Evolutionary conservation across 2,329 filamentous ascomycete genomes (phyloP), one percentile per base, ranked within the genome.

Genomic region (Colletotrichum karsti): DNA sequence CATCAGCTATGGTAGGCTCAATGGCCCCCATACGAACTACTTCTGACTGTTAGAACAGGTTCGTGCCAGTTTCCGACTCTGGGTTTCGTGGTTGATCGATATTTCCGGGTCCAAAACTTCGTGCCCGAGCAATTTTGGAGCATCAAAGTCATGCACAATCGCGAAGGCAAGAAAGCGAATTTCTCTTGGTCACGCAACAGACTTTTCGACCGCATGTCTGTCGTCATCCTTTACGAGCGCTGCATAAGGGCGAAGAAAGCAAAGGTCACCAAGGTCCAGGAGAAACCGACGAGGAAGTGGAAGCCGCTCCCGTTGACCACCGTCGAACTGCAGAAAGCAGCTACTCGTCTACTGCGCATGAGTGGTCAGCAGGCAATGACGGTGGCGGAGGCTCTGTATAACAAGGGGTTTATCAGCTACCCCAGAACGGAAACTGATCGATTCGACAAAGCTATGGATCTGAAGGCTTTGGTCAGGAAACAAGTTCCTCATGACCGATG

Each of bases 21-120:
- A 33, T 33, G 4, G 10, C 20, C 7, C 35, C 2, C n/a, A 3
- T 9, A 13, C 13, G 24, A 7, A 70, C 76, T 7, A 10, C 5
- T 15, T 15, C 10, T 46, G 22, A 44, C 70, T 75, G 6, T 72
- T 56, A 15, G 5, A 12, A 24, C 5, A 93, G 93, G 88, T 13
- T 97, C 95, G 4, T 99, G 96, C 72, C 96, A 99, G 77, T 99
- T 99, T 74, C 96, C 96, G 2, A 98, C 96, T 0, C 85, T 99
- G 5, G 96, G 96, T 0, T 99, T 99, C 72, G 95, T 99, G 1
- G 96, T 99, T 7, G 96, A 99, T 79, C 90, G 95, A 53, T 99
- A 98, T 78, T 93, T 97, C 74, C 91, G 93, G 56, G 96, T 99
- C 57, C 91, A 93, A 70, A 97, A 97, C 73, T 99, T 99, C 78